Base-by-base conservation (phyloP, 106 monocot species). In the Dendrobium catenatum region DNA sequence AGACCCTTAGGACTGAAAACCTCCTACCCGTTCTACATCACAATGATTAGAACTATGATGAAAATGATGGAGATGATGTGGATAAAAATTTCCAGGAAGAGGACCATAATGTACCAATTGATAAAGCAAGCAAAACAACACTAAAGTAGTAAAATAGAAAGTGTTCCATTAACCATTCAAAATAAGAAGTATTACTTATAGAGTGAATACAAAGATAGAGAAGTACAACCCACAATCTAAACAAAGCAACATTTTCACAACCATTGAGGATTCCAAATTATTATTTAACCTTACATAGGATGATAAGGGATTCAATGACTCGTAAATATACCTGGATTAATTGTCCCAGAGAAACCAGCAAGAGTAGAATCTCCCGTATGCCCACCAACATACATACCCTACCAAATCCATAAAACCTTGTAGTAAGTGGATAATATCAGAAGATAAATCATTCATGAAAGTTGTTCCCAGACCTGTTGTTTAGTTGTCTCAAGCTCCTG, bases 401-500 rank as follows among this genome's bases (percentile, higher is more conserved):
- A 83, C 51, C 51, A 51, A 51, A 51, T 51, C 73, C 84, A 76
- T 68, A 54, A 79, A 4, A 80, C 54, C 26, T 5, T 44, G 59
- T 6, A 70, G 41, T 79, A 47, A 92, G 77, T 37, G 42, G 18
- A 67, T 40, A 77, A 66, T 20, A 0, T 17, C 40, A 84, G 1
- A 75, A 76, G 5, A 24, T 51, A 51, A 51, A 51, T 51, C 51
- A 51, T 51, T 51, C 16, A 51, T 13, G 13, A 13, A 11, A 13
- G 51, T 51, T 51, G 51, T 51, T 3, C 13, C 51, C 51, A 67
- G 73, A 96, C 96, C 93, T 94, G 96, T 26, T 89, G 88, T 77
- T 88, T 88, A 56, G 87, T 77, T 41, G 31, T 82, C 26, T 87
- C 81, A 54, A 96, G 89, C 80, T 96, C 92, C 74, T 90, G 88